Evolutionary conservation across 768 basidiomycete genomes (phyloP).

Genomic region (Gloeostereum incarnatum): DNA sequence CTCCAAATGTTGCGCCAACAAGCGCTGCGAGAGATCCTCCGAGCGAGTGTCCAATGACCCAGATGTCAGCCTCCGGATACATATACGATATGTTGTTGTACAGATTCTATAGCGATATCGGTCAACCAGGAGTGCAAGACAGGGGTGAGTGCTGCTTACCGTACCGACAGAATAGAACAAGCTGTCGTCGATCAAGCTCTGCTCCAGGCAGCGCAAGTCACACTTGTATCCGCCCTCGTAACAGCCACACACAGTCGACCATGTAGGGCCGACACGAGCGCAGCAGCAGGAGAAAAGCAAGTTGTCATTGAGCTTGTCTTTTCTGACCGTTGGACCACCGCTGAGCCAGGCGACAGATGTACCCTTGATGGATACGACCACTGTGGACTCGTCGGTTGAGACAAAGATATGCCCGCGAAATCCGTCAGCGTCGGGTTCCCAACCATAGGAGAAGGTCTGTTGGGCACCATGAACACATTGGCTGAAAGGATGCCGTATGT

Average conservation of each 20-base stretch:
- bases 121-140: constrained; percentile 1
- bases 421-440: constrained; percentile 85
- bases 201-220: constrained; percentile 72
- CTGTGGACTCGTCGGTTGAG: constrained; percentile 74
- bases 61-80: constrained; percentile 86
- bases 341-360: constrained; percentile 74
- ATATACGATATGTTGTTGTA: constrained; percentile 89
- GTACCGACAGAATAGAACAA: constrained; percentile 83
- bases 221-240: constrained; percentile 69
- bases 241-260: constrained; percentile 90
- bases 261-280: constrained; percentile 88
- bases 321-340: constrained; percentile 75
- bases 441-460: constrained; percentile 73
- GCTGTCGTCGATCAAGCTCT: constrained; percentile 68
- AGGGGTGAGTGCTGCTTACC: constrained; percentile 34
- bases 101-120: constrained; percentile 47
- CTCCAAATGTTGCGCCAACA: constrained; percentile 86
- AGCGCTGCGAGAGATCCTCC: constrained; percentile 84
- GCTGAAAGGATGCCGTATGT: constrained; percentile 1
- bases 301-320: constrained; percentile 94
- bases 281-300: constrained; percentile 96
- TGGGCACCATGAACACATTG: background rate
- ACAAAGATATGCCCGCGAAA: constrained; percentile 90
- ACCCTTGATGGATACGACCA: constrained; percentile 88
- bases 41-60: constrained; percentile 77